Evolutionary conservation across 2,329 filamentous ascomycete genomes (phyloP), one percentile per base, ranked within the genome.

Genomic region (Chaetothyriales sp.): DNA sequence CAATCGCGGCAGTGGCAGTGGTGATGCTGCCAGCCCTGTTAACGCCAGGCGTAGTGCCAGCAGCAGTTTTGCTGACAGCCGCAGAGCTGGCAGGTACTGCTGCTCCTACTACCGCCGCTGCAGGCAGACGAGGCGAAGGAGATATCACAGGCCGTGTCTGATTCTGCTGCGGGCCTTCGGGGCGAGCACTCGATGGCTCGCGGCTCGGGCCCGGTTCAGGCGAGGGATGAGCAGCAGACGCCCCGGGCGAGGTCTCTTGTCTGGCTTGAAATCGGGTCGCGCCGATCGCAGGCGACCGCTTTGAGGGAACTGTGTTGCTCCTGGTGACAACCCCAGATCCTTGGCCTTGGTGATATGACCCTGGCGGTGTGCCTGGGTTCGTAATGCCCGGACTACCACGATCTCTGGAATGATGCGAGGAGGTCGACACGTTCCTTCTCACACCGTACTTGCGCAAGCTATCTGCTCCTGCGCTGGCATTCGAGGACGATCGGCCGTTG

Each of bases 291-390:
- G 88, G 87, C 0, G 88, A 92, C 65, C 85, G 84, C 65, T 94
- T 94, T 0, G 90, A 92, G 0, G 92, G 92, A 13, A 97, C 76
- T 2, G 92, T 98, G 65, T 97, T 97, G 69, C 90, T 95, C 58
- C 83, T 72, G 62, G 82, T 77, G n/a, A 86, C 74, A 45, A 80
- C 77, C 44, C 73, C 71, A 46, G 80, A 49, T 9, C 37, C 6
- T 13, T 28, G 46, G 33, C 47, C 53, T 46, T 37, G 53, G 8
- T 46, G 37, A 76, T 25, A 69, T 66, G 57, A 76, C 22, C 74
- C 66, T 2, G 70, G 70, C 51, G 76, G 67, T 4, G 73, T 85
- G 49, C 75, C 78, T 0, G 88, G 86, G 50, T 81, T 87, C 6
- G 83, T 80, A 22, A 79, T 76, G 52, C 78, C 83, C 55, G 80